Percentiles rank a stretch among this genome's conserved stretches.
Conservation (phyloP, 345 rosid species). For the Acer campestre region DNA sequence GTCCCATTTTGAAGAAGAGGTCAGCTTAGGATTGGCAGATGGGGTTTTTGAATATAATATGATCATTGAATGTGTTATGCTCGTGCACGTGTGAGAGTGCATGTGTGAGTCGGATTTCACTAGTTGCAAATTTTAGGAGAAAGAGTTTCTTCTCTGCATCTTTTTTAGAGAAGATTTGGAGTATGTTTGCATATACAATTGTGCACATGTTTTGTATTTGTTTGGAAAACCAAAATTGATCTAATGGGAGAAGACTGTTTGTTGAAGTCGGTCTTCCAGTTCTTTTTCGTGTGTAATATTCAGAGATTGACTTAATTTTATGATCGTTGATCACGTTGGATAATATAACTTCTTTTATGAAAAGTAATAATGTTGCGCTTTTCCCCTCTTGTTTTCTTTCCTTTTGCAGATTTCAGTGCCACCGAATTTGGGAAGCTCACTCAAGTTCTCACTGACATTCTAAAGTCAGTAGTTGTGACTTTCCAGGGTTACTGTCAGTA, state of each 20-base stretch:
- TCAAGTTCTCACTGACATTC: slow-evolving; percentile 12
- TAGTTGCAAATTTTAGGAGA: background rate
- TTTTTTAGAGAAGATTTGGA: slow-evolving; percentile 1
- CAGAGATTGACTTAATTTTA: background rate
- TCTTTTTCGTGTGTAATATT: background rate
- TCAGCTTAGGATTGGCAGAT: slow-evolving; percentile 2
- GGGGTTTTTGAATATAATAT: background rate
- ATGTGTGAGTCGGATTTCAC: background rate
- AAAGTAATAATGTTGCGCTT: background rate
- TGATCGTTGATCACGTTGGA: slow-evolving; percentile 2
- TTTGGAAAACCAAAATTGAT: background rate
- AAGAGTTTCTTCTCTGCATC: background rate
- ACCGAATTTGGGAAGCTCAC: slow-evolving; percentile 21
- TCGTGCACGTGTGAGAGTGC: background rate
- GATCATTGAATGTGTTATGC: background rate
- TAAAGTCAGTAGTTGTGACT: slow-evolving; percentile 16
- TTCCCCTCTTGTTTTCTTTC: background rate
- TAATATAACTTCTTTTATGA: background rate
- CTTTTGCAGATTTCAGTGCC: slow-evolving; percentile 22
- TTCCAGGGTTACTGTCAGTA: slow-evolving; percentile 4
- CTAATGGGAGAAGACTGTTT: background rate
- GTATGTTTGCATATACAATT: background rate
- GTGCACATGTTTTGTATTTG: background rate
- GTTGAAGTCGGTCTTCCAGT: background rate
- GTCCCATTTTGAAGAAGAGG: slow-evolving; percentile 5